phyloP scores from a whole-genome alignment of 106 monocot species.

The Hemerocallis citrina region DNA sequence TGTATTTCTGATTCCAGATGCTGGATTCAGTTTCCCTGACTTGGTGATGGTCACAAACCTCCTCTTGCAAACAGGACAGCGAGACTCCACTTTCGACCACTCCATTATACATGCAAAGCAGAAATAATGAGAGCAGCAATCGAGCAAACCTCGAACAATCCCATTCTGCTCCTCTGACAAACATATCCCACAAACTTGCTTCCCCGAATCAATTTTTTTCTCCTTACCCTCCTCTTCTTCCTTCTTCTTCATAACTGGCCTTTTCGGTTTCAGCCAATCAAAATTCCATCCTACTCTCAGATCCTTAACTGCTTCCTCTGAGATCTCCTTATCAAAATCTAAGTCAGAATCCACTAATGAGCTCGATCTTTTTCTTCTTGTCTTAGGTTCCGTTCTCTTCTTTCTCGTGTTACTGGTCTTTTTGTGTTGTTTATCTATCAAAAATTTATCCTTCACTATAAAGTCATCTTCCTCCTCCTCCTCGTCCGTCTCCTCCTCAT shows the following conservation, averaged over 20 bases:
- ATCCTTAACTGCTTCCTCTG: conserved; percentile 33
- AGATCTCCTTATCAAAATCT: conserved; percentile 22
- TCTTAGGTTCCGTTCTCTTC: conserved; percentile 4
- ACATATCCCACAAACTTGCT: conserved; percentile 70
- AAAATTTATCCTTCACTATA: not conserved
- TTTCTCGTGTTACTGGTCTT: conserved; percentile 18
- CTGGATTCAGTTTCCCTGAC: conserved; percentile 25
- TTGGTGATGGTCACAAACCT: conserved; percentile 67
- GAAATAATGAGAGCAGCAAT: conserved; percentile 74
- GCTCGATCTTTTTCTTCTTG: conserved; percentile 1
- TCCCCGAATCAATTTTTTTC: conserved; percentile 33
- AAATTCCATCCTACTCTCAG: conserved; percentile 8
- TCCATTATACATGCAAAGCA: conserved; percentile 84
- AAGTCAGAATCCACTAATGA: conserved; percentile 20
- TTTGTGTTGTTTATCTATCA: not conserved
- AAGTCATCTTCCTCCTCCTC: conserved; percentile 14
- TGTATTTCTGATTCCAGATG: conserved; percentile 26
- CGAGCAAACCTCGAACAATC: conserved; percentile 46
- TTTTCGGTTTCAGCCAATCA: conserved; percentile 5
- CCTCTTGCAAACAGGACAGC: conserved; percentile 75
- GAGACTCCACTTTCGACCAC: conserved; percentile 86
- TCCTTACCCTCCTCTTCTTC: conserved; percentile 37
- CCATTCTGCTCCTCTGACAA: conserved; percentile 66
- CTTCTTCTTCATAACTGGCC: conserved; percentile 5
- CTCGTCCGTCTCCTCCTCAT: not conserved